Base-by-base conservation (phyloP, 2,329 filamentous ascomycete genomes). In the Rutstroemia sp. region DNA sequence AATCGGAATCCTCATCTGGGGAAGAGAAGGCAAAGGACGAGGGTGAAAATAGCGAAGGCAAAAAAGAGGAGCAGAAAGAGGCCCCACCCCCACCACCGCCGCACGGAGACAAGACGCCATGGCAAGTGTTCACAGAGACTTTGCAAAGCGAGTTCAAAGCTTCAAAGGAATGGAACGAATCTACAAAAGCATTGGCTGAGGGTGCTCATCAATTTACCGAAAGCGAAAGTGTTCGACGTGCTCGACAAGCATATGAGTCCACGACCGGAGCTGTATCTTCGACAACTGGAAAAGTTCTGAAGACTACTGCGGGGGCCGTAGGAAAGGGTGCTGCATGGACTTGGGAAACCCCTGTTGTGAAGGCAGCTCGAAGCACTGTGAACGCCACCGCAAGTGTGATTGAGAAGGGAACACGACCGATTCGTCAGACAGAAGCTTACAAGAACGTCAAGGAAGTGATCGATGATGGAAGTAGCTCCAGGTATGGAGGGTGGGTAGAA, bases 111-210 rank as follows among this genome's bases (percentile, higher is more conserved):
- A 99, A 99, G 78, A 94, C 92, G 3, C 94, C 94, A 54, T 97
- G 94, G 92, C 90, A 97, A 71, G 94, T 99, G 34, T 99, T 99
- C 76, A 89, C 89, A 68, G 94, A 99, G 70, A 99, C 94, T n/a
- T 83, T 99, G 73, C 84, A 89, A 71, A 81, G 79, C 57, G 94
- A 99, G 73, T 95, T 99, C 75, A 91, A 96, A 73, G 88, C 90
- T 52, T 97, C 92, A 16, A 96, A 97, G 70, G 94, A 99, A 72
- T 99, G 94, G 94, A 96, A 99, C 69, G 94, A 99, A 70, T 95
- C 90, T 45, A 99, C 92, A 44, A 97, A 99, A 76, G 89, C 94
- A 63, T 81, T 99, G 44, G 88, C 89, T 17, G 89, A 89, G 49
- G 89, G 88, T 5, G 90, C 92, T 17, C 87, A 96, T 69, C 86